These are phyloP conservation scores for Nicotiana benthamiana DNA, from an alignment of 257 asterid species.

Conservation along the genomic window DNA sequence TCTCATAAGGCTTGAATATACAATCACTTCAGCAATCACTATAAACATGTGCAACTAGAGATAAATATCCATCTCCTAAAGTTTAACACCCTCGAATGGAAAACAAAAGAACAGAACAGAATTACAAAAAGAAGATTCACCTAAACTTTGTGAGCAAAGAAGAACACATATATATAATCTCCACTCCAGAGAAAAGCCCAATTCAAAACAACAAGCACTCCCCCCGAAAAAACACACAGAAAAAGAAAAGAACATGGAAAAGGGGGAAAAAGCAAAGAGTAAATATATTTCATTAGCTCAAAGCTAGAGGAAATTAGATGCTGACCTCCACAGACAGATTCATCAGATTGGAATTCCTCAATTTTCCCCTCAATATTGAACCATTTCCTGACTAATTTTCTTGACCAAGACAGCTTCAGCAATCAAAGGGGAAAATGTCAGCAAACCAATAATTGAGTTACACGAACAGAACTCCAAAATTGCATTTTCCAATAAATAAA, in stretches of 20 bases:
- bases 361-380: conserved; percentile 10
- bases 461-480: background rate
- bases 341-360: conserved; percentile 17
- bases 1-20: background rate
- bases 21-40: background rate
- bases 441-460: background rate
- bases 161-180: background rate
- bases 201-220: background rate
- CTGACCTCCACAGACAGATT: conserved; percentile 14
- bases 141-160: background rate
- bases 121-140: background rate
- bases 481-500: background rate
- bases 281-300: too few species aligned
- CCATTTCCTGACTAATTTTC: conserved; percentile 19
- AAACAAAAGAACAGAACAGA: background rate
- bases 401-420: conserved; percentile 13
- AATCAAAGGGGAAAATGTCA: background rate
- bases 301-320: background rate
- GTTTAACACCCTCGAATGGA: background rate
- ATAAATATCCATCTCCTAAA: background rate
- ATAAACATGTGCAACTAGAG: background rate
- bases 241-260: too few species aligned
- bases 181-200: background rate
- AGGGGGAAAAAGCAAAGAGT: too few species aligned
- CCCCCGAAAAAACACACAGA: too few species aligned